Percentiles rank a stretch among this genome's conserved stretches.
Evolutionary conservation across 1,139 yeast species (phyloP).

Genomic region (Candida sp.): DNA sequence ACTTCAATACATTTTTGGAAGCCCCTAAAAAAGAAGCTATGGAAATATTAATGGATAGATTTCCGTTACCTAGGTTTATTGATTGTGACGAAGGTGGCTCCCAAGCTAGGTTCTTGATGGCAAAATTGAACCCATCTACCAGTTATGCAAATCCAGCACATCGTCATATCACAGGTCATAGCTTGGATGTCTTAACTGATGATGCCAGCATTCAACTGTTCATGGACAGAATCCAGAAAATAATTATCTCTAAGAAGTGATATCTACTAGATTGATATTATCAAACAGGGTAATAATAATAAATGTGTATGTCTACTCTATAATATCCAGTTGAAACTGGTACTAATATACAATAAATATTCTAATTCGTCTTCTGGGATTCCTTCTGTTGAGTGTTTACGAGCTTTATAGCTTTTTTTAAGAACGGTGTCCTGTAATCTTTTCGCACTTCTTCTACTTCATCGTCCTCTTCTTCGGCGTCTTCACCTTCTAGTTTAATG

Average conservation of each 20-base stretch:
- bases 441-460: constrained; percentile 6
- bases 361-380: not conserved
- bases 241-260: constrained; percentile 17
- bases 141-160: constrained; percentile 47
- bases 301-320: not conserved
- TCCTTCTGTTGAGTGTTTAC: constrained; percentile 18
- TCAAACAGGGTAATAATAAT: too few relatives aligned
- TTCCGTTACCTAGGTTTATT: constrained; percentile 70
- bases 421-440: constrained; percentile 19
- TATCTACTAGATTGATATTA: too few relatives aligned
- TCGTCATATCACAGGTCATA: constrained; percentile 28
- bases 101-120: constrained; percentile 73
- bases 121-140: constrained; percentile 71
- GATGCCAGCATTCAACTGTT: constrained; percentile 68
- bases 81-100: constrained; percentile 78
- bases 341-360: not conserved
- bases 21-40: constrained; percentile 70
- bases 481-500: constrained; percentile 20
- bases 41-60: constrained; percentile 61
- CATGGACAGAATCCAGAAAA: constrained; percentile 53
- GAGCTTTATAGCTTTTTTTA: constrained; percentile 23
- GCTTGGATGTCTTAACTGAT: constrained; percentile 56
- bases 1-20: constrained; percentile 58
- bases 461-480: constrained; percentile 9
- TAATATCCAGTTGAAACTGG: not conserved